Base-by-base conservation (phyloP, 2,329 filamentous ascomycete genomes). In the Fusarium denticulatum region DNA sequence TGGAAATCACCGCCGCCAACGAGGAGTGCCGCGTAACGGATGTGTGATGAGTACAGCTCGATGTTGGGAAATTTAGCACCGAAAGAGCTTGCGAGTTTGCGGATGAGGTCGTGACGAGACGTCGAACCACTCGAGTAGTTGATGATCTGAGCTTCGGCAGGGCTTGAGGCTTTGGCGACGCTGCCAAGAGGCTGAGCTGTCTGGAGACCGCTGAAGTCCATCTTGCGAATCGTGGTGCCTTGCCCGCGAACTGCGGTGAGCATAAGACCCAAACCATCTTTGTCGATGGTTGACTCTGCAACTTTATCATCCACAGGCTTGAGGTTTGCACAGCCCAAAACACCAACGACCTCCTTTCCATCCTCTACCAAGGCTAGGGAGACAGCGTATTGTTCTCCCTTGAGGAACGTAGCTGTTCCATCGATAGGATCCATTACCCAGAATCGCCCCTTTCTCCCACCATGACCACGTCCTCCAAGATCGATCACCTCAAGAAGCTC, bases 401-500 rank as follows among this genome's bases (percentile, higher is more conserved):
- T 81, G 72, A 92, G 86, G 66, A 91, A 92, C 0, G 89, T 88
- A 22, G 87, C 87, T 3, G 90, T 92, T 36, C 90, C 90, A 73
- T 92, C 90, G 13, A 92, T 87, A 1, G 90, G 90, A 76, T 92
- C 90, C 78, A 92, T 86, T 36, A 90, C 86, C 90, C 90, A 92
- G 58, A 88, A 85, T 2, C 86, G 81, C 1, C 85, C 81, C 6
- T 80, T 63, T 15, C 58, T 62, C 5, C 85, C 68, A 73, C 82
- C 69, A 15, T 79, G 72, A 3, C 85, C 85, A 6, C 81, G 77
- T 1, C 84, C 86, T 5, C 90, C 90, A 18, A 87, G 80, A 77
- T 92, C 89, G 76, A 92, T 90, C n/a, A 88, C 75, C n/a, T 86
- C 81, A 18, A 92, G 84, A 85, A 92, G 88, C 63, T 91, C 87